phyloP scores from a whole-genome alignment of 1,284 basidiomycete genomes.

The Marasmius fiardii region DNA sequence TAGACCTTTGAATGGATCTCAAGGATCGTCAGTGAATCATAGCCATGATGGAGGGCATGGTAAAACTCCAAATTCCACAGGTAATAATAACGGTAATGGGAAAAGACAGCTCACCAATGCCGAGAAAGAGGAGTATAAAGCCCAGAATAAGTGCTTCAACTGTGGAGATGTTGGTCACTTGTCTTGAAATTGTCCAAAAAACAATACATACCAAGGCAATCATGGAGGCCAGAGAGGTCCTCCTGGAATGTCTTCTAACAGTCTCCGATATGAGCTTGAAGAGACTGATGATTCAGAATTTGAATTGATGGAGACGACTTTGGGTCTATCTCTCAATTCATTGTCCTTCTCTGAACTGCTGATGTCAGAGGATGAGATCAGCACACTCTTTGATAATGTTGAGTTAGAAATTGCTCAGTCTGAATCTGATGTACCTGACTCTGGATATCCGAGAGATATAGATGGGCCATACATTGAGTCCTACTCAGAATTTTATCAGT shows the following conservation, averaged over 20 bases:
- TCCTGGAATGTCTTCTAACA: not conserved
- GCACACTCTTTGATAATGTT: too few relatives aligned
- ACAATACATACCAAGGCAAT: not conserved
- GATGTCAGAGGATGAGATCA: too few relatives aligned
- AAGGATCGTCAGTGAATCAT: not conserved
- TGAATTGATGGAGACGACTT: not conserved
- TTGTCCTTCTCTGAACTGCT: too few relatives aligned
- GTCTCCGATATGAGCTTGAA: not conserved
- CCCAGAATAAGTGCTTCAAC: constrained; percentile 1
- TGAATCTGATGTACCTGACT: too few relatives aligned
- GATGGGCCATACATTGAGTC: too few relatives aligned
- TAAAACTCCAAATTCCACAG: not conserved
- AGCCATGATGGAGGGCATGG: not conserved
- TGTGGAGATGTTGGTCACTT: constrained; percentile 5
- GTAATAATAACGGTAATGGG: too few relatives aligned
- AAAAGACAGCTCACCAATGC: not conserved
- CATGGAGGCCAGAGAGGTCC: constrained; percentile 5
- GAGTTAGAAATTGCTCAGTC: too few relatives aligned
- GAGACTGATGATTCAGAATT: not conserved
- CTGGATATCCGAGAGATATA: too few relatives aligned
- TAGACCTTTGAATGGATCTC: too few relatives aligned
- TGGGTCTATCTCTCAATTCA: not conserved
- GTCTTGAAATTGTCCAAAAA: constrained; percentile 7
- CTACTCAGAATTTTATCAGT: too few relatives aligned
- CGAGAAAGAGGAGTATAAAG: not conserved